Conservation (phyloP, 2,329 filamentous ascomycete genomes). For the Arthrobotrys sphaeroides region DNA sequence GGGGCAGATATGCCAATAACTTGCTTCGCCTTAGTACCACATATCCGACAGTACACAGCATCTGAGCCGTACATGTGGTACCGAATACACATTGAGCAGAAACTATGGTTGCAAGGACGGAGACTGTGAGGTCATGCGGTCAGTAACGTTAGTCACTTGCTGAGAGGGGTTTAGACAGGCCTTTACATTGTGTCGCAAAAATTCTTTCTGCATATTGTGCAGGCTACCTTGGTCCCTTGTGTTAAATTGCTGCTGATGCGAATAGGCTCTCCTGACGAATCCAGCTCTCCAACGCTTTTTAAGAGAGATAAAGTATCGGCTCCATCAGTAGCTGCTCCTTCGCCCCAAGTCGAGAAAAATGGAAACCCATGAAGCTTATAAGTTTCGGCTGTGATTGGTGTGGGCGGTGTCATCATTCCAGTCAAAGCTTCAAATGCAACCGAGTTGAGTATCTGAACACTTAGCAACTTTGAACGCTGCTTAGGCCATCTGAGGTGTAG, state of each 20-base stretch:
- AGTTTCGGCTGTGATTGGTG: slow-evolving; percentile 60
- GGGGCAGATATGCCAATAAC: slow-evolving; percentile 44
- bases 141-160: neutral
- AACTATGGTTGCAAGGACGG: slow-evolving; percentile 50
- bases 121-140: slow-evolving; percentile 15
- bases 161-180: neutral
- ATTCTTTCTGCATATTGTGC: slow-evolving; percentile 10
- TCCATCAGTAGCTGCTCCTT: slow-evolving; percentile 55
- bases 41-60: neutral
- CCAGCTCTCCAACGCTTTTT: slow-evolving; percentile 33
- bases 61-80: neutral
- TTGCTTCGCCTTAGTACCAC: slow-evolving; percentile 8
- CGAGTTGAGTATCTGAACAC: slow-evolving; percentile 62
- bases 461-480: slow-evolving; percentile 58
- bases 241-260: slow-evolving; percentile 6
- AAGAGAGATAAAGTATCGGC: slow-evolving; percentile 34
- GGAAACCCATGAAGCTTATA: slow-evolving; percentile 61
- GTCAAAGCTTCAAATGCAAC: slow-evolving; percentile 60
- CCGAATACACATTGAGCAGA: slow-evolving; percentile 42
- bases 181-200: slow-evolving; percentile 53
- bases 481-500: neutral
- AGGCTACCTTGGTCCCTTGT: slow-evolving; percentile 15
- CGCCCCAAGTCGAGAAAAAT: slow-evolving; percentile 60
- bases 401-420: slow-evolving; percentile 59
- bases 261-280: slow-evolving; percentile 1